These are phyloP conservation scores for Nadsonia commutata DNA, from an alignment of 1,139 yeast genomes.

Conservation along the genomic window DNA sequence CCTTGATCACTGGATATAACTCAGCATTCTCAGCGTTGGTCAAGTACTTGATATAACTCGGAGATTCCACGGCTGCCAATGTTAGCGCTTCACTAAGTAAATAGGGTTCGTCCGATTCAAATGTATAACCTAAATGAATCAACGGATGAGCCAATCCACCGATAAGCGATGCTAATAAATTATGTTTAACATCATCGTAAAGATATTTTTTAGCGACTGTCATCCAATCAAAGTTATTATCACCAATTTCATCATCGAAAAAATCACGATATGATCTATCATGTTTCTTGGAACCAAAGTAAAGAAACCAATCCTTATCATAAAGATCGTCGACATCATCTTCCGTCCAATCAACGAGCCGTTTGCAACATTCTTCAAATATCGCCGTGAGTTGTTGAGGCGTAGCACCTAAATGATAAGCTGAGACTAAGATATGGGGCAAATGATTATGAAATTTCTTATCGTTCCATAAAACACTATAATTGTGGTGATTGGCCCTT, in stretches of 20 bases:
- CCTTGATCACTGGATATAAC: background rate
- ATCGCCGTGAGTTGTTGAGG: conserved; percentile 14
- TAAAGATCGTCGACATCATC: conserved; percentile 22
- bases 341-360: conserved; percentile 18
- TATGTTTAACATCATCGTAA: conserved; percentile 6
- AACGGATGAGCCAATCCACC: conserved; percentile 20
- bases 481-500: conserved; percentile 19
- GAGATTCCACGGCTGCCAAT: conserved; percentile 8
- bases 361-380: conserved; percentile 13
- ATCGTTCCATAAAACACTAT: conserved; percentile 17
- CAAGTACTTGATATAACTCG: background rate
- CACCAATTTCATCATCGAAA: conserved; percentile 19
- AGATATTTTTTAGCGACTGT: conserved; percentile 12
- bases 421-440: conserved; percentile 15
- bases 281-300: conserved; percentile 16
- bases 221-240: conserved; percentile 18
- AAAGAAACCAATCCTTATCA: conserved; percentile 19
- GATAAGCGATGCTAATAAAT: conserved; percentile 13
- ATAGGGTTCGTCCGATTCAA: conserved; percentile 18
- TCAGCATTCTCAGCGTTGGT: background rate
- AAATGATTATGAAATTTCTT: conserved; percentile 20
- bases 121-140: conserved; percentile 23
- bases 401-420: conserved; percentile 11
- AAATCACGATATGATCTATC: conserved; percentile 21
- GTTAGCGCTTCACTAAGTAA: conserved; percentile 21